These are phyloP conservation scores for Hansfordia pulvinata DNA, from an alignment of 2,329 filamentous ascomycete species.

Conservation along the genomic window DNA sequence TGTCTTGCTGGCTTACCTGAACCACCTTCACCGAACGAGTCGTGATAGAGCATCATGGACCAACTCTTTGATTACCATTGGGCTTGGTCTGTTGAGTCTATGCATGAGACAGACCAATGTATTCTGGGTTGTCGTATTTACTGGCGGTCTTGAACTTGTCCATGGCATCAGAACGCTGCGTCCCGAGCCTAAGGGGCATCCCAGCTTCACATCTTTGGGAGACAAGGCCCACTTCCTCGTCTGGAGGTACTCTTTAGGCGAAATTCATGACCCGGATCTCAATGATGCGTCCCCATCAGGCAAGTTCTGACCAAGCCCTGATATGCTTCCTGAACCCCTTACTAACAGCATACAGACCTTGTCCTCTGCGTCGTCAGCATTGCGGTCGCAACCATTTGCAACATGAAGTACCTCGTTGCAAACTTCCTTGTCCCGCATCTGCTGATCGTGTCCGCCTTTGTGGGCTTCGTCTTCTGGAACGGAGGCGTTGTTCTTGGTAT, in stretches of 20 bases:
- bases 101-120: slow-evolving; percentile 89
- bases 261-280: slow-evolving; percentile 41
- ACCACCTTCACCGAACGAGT: slow-evolving; percentile 33
- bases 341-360: slow-evolving; percentile 27
- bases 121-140: slow-evolving; percentile 80
- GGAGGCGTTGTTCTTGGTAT: slow-evolving; percentile 79
- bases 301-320: slow-evolving; percentile 15
- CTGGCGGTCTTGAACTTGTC: slow-evolving; percentile 47
- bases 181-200: slow-evolving; percentile 16
- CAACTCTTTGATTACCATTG: slow-evolving; percentile 30
- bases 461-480: slow-evolving; percentile 70
- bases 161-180: slow-evolving; percentile 33
- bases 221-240: slow-evolving; percentile 23
- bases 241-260: slow-evolving; percentile 31
- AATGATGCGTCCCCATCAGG: slow-evolving; percentile 33
- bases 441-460: slow-evolving; percentile 53
- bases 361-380: slow-evolving; percentile 50
- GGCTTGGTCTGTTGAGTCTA: slow-evolving; percentile 52
- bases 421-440: no score
- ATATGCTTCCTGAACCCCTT: slow-evolving; percentile 2
- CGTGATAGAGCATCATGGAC: slow-evolving; percentile 14
- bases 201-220: slow-evolving; percentile 15
- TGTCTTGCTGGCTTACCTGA: slow-evolving; percentile 57
- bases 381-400: slow-evolving; percentile 37
- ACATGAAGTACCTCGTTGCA: no score